Percentiles rank a stretch among this genome's conserved stretches.
phyloP scores from a whole-genome alignment of 805 yeast species.

The Starmerella stigmatis region DNA sequence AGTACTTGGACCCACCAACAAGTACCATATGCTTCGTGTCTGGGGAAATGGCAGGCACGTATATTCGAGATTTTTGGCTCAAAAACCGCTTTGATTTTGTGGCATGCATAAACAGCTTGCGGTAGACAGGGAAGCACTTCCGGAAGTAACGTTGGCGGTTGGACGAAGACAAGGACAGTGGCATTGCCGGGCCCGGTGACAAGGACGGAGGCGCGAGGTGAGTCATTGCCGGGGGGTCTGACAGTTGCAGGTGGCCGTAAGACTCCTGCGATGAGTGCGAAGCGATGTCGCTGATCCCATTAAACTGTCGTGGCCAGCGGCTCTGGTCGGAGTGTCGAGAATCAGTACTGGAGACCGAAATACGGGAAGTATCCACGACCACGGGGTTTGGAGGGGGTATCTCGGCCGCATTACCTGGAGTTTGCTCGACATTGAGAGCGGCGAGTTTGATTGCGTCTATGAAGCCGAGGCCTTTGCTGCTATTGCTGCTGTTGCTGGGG shows the following conservation, averaged over 20 bases:
- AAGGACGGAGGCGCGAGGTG: conserved; percentile 2
- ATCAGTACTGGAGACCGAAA: background rate
- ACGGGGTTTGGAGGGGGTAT: background rate
- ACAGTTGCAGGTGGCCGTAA: background rate
- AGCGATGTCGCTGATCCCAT: too few relatives aligned
- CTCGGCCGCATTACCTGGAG: background rate
- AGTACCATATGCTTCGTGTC: conserved; percentile 57
- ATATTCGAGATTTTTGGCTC: conserved; percentile 36
- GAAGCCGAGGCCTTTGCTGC: conserved; percentile 7
- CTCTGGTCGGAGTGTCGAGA: background rate
- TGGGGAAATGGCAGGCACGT: conserved; percentile 52
- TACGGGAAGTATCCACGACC: background rate
- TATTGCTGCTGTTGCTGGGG: background rate
- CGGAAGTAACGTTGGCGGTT: conserved; percentile 40
- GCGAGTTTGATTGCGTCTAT: conserved; percentile 17
- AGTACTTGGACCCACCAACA: conserved; percentile 61
- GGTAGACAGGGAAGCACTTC: conserved; percentile 72
- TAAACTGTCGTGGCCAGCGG: background rate
- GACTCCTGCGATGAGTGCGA: background rate
- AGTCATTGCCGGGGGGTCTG: background rate
- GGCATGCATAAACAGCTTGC: conserved; percentile 47
- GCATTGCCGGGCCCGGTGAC: background rate
- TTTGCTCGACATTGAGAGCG: conserved; percentile 5
- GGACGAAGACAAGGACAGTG: background rate
- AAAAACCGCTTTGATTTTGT: conserved; percentile 45